Evolutionary conservation across 306 rosid species (phyloP), one percentile per base, ranked within the genome.

Genomic region (Begonia peltatifolia): DNA sequence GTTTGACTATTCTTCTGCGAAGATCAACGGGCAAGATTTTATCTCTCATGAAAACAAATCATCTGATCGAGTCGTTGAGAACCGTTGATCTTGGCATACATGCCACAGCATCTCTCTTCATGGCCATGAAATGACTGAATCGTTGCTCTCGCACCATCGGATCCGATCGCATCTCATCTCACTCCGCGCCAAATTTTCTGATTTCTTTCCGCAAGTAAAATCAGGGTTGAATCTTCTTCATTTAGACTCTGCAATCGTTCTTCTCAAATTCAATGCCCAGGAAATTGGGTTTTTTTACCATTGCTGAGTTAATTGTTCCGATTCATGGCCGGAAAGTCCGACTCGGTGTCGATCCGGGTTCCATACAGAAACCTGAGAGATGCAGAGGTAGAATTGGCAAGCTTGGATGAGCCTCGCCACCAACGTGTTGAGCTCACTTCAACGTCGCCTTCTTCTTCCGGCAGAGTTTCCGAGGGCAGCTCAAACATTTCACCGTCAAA

Each of bases 281-380:
- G 14, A 11, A 44, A 12, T 44, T 44, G 48, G 48, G 6, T 10
- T 44, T 23, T 2, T 44, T 11, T 44, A 10, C 12, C 14, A 44
- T 30, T 30, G 48, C 48, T 10, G 14, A n/a, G 12, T 44, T 44
- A 10, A 10, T 44, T 11, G 12, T 12, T 30, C 60, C 74, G 41
- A 72, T 42, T 61, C 20, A 89, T 89, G 97, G 76, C 78, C 64
- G 90, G 71, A 48, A 80, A 54, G 58, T 57, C 75, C 30, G 87
- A 76, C 61, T 47, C 84, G 46, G 71, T 66, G 70, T 71, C 88
- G 67, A 75, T 81, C 71, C 79, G 76, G 48, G 78, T 90, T 67
- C 88, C 99, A 41, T 90, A 90, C 74, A 67, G 70, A 76, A 79
- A 86, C 72, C 75, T 90, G 52, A 76, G 54, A 61, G 69, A 73